Evolutionary conservation across 73 alveolate species (phyloP).

Genomic region (Paramecium sonneborni): DNA sequence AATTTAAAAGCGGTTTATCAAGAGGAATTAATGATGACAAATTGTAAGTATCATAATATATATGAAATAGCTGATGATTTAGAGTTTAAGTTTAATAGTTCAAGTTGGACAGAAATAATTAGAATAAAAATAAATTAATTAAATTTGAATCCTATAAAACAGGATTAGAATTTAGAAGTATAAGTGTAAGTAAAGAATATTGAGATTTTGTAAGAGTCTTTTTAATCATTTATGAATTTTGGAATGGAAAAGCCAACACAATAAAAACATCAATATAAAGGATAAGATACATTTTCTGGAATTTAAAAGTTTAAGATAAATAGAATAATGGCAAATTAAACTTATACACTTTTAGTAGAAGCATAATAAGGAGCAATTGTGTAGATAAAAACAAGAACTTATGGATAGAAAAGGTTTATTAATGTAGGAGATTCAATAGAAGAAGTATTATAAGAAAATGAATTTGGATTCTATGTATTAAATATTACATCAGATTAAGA

Average conservation of each 20-base stretch:
- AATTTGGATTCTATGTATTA: background rate
- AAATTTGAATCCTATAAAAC: background rate
- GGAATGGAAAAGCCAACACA: background rate
- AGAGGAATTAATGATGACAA: background rate
- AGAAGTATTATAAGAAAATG: background rate
- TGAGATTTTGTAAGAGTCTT: background rate
- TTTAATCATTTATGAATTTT: background rate
- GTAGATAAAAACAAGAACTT: background rate
- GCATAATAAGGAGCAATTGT: background rate
- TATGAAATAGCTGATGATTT: background rate
- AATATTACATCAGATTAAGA: background rate
- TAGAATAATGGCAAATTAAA: background rate
- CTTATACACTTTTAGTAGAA: background rate
- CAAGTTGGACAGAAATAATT: background rate
- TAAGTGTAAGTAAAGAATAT: background rate
- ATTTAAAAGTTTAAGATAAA: background rate
- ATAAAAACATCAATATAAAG: background rate
- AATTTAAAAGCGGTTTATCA: background rate
- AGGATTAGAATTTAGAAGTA: background rate
- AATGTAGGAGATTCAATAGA: background rate
- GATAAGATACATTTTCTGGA: background rate
- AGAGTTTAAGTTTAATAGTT: background rate
- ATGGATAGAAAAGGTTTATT: background rate
- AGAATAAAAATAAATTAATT: background rate
- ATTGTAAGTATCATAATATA: background rate